These are phyloP conservation scores for Cryphonectria nitschkei DNA, from an alignment of 2,329 filamentous ascomycete species.

Conservation along the genomic window DNA sequence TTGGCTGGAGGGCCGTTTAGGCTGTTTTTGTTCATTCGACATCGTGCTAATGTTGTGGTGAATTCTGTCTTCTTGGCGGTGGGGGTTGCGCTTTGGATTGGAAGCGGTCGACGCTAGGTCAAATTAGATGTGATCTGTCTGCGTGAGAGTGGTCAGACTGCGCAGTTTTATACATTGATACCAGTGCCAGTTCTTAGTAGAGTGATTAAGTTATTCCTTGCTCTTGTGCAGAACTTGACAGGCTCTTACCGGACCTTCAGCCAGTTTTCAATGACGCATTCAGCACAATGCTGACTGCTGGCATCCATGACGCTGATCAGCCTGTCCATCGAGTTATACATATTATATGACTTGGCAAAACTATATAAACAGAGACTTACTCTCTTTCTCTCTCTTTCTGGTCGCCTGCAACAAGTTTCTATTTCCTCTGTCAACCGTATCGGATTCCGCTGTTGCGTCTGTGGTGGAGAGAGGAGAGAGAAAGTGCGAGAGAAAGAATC, in stretches of 20 bases:
- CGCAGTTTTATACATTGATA: background rate
- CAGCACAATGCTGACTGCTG: background rate
- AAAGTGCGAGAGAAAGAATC: background rate
- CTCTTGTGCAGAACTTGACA: background rate
- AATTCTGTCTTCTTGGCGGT: no score
- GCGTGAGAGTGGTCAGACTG: background rate
- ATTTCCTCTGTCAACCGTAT: background rate
- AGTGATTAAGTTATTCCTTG: background rate
- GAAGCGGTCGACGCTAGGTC: background rate
- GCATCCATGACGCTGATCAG: background rate
- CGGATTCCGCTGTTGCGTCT: background rate
- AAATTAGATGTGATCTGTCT: no score
- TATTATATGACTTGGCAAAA: background rate
- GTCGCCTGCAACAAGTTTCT: background rate
- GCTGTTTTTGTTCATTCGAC: background rate
- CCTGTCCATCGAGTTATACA: background rate
- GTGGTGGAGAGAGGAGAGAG: background rate
- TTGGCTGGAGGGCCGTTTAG: background rate
- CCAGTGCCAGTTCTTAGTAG: no score
- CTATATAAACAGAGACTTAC: background rate
- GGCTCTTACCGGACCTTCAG: background rate
- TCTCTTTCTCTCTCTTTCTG: background rate
- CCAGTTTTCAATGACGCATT: no score
- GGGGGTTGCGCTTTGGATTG: background rate
- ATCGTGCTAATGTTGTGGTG: background rate